A percentile compares a stretch with the other conserved stretches of the same genome.
phyloP scores from a whole-genome alignment of 1,284 basidiomycete species.

The Malassezia yamatoensis region DNA sequence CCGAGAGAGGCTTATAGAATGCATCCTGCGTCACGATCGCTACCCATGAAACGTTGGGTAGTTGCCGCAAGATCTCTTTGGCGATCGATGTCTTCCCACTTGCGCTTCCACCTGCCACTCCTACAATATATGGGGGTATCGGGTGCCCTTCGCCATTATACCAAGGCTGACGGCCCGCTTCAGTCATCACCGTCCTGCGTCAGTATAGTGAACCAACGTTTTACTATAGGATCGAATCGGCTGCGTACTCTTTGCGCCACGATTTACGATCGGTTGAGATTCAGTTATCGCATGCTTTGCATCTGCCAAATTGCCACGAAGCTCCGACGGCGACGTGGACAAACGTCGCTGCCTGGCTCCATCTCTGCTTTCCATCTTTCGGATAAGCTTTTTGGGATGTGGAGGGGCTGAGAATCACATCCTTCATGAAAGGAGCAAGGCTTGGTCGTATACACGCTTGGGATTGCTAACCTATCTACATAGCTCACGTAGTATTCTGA shows the following conservation, averaged over 20 bases:
- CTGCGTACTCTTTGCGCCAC: conserved; percentile 2
- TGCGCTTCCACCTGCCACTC: conserved; percentile 18
- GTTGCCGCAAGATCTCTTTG: conserved; percentile 26
- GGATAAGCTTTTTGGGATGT: not conserved
- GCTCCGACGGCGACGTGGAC: no score
- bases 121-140: conserved; percentile 25
- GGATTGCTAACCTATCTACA: not conserved
- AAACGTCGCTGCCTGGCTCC: no score
- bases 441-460: no score
- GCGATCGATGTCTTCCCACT: conserved; percentile 70
- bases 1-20: conserved; percentile 74
- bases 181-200: conserved; percentile 28
- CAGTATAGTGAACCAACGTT: conserved; percentile 8
- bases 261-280: not conserved
- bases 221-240: conserved; percentile 29
- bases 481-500: no score
- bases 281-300: not conserved
- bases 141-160: conserved; percentile 59
- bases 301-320: not conserved
- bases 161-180: conserved; percentile 25
- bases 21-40: conserved; percentile 60
- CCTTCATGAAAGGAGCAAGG: not conserved
- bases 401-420: not conserved
- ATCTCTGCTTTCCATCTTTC: no score
- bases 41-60: conserved; percentile 44